Conservation (phyloP, 2,329 filamentous ascomycete genomes). For the Juglanconis sp. region DNA sequence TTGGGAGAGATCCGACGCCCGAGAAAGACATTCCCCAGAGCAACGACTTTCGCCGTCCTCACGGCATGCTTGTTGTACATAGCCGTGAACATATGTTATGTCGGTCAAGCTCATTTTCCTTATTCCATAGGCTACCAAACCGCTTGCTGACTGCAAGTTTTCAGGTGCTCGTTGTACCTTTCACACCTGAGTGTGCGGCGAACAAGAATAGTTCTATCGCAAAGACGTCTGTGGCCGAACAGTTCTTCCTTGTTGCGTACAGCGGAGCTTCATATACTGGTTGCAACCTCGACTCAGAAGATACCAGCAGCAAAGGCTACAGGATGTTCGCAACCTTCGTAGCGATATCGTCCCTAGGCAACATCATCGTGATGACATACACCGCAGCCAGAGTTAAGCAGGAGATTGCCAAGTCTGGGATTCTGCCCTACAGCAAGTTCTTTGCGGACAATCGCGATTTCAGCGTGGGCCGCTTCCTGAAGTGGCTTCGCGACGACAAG, state of each 20-base stretch:
- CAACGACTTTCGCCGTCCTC: slow-evolving; percentile 29
- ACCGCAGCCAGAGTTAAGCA: slow-evolving; percentile 8
- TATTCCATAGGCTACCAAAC: neutral
- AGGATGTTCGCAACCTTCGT: slow-evolving; percentile 47
- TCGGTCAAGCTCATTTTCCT: slow-evolving; percentile 30
- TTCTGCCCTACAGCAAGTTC: slow-evolving; percentile 27
- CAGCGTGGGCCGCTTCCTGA: slow-evolving; percentile 31
- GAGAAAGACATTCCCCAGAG: slow-evolving; percentile 30
- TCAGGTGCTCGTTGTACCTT: neutral
- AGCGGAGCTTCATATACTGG: slow-evolving; percentile 33
- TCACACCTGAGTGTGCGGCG: slow-evolving; percentile 3
- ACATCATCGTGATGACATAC: slow-evolving; percentile 47
- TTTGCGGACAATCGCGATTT: slow-evolving; percentile 39
- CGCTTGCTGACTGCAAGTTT: neutral
- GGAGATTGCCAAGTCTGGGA: slow-evolving; percentile 8
- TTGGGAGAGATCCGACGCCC: slow-evolving; percentile 32
- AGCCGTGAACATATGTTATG: slow-evolving; percentile 36
- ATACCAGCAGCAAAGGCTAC: slow-evolving; percentile 22
- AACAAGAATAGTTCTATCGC: slow-evolving; percentile 31
- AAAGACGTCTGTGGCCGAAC: slow-evolving; percentile 38
- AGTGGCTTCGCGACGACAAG: slow-evolving; percentile 27
- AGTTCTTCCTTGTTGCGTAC: slow-evolving; percentile 27
- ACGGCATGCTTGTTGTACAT: slow-evolving; percentile 32
- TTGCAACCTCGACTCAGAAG: slow-evolving; percentile 25
- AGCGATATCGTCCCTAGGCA: slow-evolving; percentile 52